phyloP scores from a whole-genome alignment of 1,139 yeast species.

The Kodamaea alishanica region DNA sequence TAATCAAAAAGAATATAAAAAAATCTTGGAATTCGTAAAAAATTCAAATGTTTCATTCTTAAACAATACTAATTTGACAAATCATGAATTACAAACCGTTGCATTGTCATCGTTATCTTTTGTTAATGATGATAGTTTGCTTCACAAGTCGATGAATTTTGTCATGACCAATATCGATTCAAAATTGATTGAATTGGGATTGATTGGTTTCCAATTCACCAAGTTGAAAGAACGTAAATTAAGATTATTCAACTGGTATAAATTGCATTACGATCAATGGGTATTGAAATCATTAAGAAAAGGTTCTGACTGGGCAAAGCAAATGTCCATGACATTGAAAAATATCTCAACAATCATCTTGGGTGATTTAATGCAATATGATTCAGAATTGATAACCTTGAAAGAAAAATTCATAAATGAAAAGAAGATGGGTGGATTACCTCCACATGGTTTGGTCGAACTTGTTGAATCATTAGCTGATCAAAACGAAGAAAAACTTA shows the following conservation, averaged over 20 bases:
- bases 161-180: conserved; percentile 53
- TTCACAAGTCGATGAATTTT: conserved; percentile 52
- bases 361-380: conserved; percentile 40
- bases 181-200: conserved; percentile 49
- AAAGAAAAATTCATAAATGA: conserved; percentile 27
- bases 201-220: conserved; percentile 47
- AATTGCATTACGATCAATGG: conserved; percentile 50
- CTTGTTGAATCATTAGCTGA: conserved; percentile 19
- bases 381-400: conserved; percentile 22
- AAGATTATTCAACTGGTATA: conserved; percentile 54
- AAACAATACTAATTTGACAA: conserved; percentile 29
- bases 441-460: conserved; percentile 32
- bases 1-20: conserved; percentile 53
- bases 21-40: conserved; percentile 48
- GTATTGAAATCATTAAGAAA: conserved; percentile 38
- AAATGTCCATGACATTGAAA: conserved; percentile 37
- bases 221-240: conserved; percentile 14
- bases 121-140: conserved; percentile 40
- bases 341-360: conserved; percentile 40
- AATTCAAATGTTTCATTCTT: conserved; percentile 39
- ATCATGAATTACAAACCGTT: conserved; percentile 45
- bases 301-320: conserved; percentile 43
- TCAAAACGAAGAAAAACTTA: conserved; percentile 19
- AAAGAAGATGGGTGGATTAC: conserved; percentile 25
- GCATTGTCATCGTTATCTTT: conserved; percentile 55